Evolutionary conservation across 768 basidiomycete genomes (phyloP).

Genomic region (Boletales sp.): DNA sequence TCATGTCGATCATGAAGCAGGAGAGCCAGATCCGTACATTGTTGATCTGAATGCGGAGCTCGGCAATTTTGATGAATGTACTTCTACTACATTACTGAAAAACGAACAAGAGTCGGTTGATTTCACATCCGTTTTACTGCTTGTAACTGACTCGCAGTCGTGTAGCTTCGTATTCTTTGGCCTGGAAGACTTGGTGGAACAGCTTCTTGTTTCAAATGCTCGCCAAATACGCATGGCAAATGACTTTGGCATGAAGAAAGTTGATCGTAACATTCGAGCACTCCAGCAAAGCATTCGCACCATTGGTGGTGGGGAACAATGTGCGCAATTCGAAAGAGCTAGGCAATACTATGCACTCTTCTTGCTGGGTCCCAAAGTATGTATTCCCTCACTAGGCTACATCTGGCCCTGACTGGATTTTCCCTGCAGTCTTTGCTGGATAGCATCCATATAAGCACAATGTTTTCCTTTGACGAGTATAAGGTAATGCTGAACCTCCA

Average conservation of each 20-base stretch:
- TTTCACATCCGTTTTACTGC: background rate
- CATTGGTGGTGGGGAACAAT: conserved; percentile 55
- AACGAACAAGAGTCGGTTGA: conserved; percentile 63
- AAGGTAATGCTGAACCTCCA: conserved; percentile 87
- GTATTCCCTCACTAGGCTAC: conserved; percentile 12
- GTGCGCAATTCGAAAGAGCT: conserved; percentile 70
- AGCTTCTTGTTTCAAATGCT: conserved; percentile 72
- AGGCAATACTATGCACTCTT: conserved; percentile 83
- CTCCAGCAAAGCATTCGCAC: conserved; percentile 89
- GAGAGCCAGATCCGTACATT: conserved; percentile 89
- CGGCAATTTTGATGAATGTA: conserved; percentile 68
- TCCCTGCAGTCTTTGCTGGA: conserved; percentile 69
- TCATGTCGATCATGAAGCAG: conserved; percentile 71
- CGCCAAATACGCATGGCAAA: conserved; percentile 68
- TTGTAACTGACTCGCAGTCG: background rate
- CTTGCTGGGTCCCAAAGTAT: conserved; percentile 66
- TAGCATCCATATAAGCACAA: conserved; percentile 54
- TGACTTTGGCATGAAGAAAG: conserved; percentile 76
- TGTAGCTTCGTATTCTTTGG: conserved; percentile 85
- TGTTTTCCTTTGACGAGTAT: conserved; percentile 89
- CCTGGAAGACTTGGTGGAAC: conserved; percentile 80
- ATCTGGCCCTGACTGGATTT: background rate
- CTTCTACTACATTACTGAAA: conserved; percentile 56
- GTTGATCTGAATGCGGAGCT: conserved; percentile 83
- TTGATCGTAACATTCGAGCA: conserved; percentile 83